phyloP scores from a whole-genome alignment of 768 basidiomycete species.

The Leucosporidium scottii region DNA sequence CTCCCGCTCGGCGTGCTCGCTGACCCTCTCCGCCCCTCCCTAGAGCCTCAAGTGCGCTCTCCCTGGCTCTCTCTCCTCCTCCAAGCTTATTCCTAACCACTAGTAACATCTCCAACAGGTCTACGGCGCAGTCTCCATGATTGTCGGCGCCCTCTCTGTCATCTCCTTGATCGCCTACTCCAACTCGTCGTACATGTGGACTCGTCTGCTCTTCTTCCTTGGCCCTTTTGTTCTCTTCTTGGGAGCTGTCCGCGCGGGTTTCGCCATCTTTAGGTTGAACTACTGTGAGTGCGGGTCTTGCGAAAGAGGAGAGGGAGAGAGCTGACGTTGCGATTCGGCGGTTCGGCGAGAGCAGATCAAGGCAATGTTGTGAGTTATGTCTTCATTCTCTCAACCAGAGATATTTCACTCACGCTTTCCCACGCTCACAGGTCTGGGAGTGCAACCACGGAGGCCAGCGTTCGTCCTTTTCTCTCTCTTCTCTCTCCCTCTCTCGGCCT shows the following conservation, averaged over 20 bases:
- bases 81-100: neutral
- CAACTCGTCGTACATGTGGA: constrained; percentile 19
- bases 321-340: neutral
- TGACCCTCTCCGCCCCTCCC: neutral
- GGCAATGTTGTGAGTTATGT: constrained; percentile 3
- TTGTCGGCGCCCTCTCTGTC: neutral
- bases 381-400: too few species aligned
- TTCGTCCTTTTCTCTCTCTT: neutral
- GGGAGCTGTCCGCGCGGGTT: constrained; percentile 13
- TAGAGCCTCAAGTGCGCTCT: constrained; percentile 6
- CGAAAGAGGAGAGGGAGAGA: neutral
- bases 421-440: constrained; percentile 11
- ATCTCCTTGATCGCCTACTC: constrained; percentile 19
- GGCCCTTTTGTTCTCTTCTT: constrained; percentile 8
- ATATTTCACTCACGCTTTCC: too few species aligned
- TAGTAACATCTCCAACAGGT: neutral
- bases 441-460: constrained; percentile 20
- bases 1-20: neutral
- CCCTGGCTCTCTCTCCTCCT: neutral
- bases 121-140: constrained; percentile 29
- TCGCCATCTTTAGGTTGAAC: constrained; percentile 25
- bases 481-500: too few species aligned
- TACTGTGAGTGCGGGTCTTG: constrained; percentile 6
- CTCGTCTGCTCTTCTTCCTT: constrained; percentile 11
- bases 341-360: constrained; percentile 12